Evolutionary conservation across 129 eudicot genomes (phyloP).

Genomic region (Artemisia annua): DNA sequence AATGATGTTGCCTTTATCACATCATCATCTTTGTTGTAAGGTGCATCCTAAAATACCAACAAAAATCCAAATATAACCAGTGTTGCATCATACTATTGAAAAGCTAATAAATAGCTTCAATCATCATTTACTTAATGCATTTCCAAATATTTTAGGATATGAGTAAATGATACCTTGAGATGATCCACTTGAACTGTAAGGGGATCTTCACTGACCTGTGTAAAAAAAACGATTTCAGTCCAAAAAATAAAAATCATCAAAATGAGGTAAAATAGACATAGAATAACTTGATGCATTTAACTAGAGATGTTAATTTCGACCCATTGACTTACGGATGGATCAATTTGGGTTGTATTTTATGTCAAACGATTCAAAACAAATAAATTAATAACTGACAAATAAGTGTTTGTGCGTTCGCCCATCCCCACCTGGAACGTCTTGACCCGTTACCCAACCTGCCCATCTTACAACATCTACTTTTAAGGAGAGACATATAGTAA

Average conservation of each 20-base stretch:
- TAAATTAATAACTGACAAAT: background rate
- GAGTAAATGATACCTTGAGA: conserved; percentile 60
- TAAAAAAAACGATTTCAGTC: background rate
- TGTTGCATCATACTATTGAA: conserved; percentile 1
- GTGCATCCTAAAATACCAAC: conserved; percentile 56
- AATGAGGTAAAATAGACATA: background rate
- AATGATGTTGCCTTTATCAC: conserved; percentile 89
- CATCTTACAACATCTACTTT: conserved; percentile 3
- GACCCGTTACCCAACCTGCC: background rate
- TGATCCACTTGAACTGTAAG: conserved; percentile 89
- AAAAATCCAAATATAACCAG: background rate
- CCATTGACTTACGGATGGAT: too few relatives aligned
- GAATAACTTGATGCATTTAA: conserved; percentile 8
- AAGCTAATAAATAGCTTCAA: conserved; percentile 19
- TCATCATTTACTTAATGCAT: conserved; percentile 16
- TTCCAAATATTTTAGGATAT: conserved; percentile 3
- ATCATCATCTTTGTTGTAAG: conserved; percentile 87
- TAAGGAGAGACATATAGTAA: conserved; percentile 10
- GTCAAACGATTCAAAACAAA: too few relatives aligned
- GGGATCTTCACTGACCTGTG: conserved; percentile 91
- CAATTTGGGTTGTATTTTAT: too few relatives aligned
- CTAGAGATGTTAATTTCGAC: too few relatives aligned
- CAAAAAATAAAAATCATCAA: background rate
- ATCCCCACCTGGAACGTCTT: background rate
- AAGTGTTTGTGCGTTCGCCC: background rate